Conservation (phyloP, 495 filamentous ascomycete species). For the Tuber aestivum region DNA sequence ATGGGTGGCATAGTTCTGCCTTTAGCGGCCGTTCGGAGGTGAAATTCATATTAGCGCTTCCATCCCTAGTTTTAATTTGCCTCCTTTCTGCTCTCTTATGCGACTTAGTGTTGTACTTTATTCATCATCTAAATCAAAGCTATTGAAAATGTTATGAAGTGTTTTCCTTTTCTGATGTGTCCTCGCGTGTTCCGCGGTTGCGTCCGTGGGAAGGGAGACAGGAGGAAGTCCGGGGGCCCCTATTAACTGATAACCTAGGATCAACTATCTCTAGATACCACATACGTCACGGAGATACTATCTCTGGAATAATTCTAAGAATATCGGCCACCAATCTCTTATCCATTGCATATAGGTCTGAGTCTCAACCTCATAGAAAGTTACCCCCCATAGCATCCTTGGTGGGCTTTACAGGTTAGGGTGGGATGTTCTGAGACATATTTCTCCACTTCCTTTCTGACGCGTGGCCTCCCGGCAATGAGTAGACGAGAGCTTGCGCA, state of each 20-base stretch:
- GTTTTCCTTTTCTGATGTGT: background rate
- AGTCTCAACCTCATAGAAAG: background rate
- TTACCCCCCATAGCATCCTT: background rate
- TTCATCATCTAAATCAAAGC: background rate
- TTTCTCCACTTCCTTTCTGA: too few relatives aligned
- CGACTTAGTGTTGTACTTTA: background rate
- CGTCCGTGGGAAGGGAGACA: background rate
- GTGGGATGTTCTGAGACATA: too few relatives aligned
- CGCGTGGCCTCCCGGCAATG: too few relatives aligned
- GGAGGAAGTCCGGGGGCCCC: background rate
- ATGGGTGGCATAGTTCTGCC: background rate
- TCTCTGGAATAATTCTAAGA: background rate
- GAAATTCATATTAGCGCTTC: background rate
- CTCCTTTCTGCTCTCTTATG: background rate
- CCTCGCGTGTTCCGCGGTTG: background rate
- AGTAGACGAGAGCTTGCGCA: background rate
- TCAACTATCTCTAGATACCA: background rate
- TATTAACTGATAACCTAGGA: background rate
- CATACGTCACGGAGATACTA: background rate
- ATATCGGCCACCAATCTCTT: background rate
- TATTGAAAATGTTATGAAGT: background rate
- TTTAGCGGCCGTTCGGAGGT: background rate
- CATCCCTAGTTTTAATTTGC: background rate
- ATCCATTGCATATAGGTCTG: background rate
- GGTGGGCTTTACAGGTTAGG: too few relatives aligned